phyloP scores from a whole-genome alignment of 1,284 basidiomycete species.

The Taiwanofungus camphoratus region DNA sequence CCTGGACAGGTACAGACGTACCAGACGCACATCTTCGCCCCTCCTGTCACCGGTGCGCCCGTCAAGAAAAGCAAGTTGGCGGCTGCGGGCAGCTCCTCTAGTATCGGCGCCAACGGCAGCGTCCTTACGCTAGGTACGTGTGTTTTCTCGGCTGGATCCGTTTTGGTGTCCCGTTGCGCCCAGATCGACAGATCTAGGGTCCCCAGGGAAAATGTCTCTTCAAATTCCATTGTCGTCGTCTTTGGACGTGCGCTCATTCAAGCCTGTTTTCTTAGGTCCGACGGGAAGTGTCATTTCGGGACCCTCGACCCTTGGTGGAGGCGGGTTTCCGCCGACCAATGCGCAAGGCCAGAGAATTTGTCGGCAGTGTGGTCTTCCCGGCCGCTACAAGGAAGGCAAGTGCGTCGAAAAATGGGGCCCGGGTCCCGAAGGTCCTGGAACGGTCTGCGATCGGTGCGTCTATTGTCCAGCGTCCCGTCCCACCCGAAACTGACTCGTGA shows the following conservation, averaged over 20 bases:
- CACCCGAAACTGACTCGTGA: slow-evolving; percentile 5
- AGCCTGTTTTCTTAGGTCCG: slow-evolving; percentile 18
- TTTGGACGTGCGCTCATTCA: not conserved
- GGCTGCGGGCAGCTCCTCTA: slow-evolving; percentile 8
- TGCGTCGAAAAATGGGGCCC: slow-evolving; percentile 87
- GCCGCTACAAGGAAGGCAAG: slow-evolving; percentile 76
- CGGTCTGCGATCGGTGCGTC: slow-evolving; percentile 63
- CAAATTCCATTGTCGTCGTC: not conserved
- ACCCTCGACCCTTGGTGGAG: slow-evolving; percentile 24
- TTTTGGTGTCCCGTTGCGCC: too few species aligned
- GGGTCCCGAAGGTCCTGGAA: slow-evolving; percentile 75
- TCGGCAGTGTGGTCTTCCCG: slow-evolving; percentile 61
- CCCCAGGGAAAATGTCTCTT: too few species aligned
- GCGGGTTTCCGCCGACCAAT: slow-evolving; percentile 51
- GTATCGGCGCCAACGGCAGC: slow-evolving; percentile 20
- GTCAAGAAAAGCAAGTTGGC: slow-evolving; percentile 42
- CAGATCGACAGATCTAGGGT: too few species aligned
- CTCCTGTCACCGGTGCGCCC: slow-evolving; percentile 62
- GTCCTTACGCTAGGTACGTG: slow-evolving; percentile 23
- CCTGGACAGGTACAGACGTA: slow-evolving; percentile 41
- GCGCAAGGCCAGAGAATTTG: slow-evolving; percentile 66
- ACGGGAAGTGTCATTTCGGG: slow-evolving; percentile 25
- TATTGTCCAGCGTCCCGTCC: not conserved
- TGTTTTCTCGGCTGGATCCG: not conserved
- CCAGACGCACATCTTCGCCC: slow-evolving; percentile 64